A percentile compares a stretch with the other conserved stretches of the same genome.
Conservation (phyloP, 2,329 filamentous ascomycete genomes). For the Plenodomus tracheiphilus region DNA sequence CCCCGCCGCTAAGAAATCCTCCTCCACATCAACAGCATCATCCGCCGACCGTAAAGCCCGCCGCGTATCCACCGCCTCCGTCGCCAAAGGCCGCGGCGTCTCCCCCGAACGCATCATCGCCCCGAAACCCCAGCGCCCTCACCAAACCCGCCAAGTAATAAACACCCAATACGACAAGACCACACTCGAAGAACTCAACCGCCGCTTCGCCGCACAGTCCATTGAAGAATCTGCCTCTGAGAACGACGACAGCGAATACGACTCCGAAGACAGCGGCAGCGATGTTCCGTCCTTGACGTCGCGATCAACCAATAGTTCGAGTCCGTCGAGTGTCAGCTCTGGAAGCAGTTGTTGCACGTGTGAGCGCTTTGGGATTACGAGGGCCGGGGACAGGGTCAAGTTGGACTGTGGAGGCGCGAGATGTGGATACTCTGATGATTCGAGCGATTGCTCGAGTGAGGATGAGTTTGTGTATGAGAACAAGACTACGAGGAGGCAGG, state of each 20-base stretch:
- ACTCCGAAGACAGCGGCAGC: conserved; percentile 62
- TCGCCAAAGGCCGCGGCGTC: conserved; percentile 86
- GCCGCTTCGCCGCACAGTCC: conserved; percentile 72
- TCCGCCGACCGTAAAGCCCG: conserved; percentile 50
- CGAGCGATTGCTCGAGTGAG: conserved; percentile 70
- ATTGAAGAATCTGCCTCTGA: conserved; percentile 46
- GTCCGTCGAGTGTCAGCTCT: conserved; percentile 63
- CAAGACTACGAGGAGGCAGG: conserved; percentile 53
- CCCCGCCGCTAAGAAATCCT: conserved; percentile 53
- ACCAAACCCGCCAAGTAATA: conserved; percentile 85
- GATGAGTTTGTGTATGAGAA: conserved; percentile 61
- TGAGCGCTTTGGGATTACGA: conserved; percentile 95
- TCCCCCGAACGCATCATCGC: conserved; percentile 88
- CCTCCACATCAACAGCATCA: conserved; percentile 54
- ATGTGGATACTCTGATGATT: conserved; percentile 79
- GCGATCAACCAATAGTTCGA: conserved; percentile 71
- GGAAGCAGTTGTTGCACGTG: conserved; percentile 73
- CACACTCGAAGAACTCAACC: conserved; percentile 77
- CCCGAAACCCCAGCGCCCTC: conserved; percentile 85
- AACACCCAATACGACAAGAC: conserved; percentile 77
- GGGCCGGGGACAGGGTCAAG: conserved; percentile 89
- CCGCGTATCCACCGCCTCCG: conserved; percentile 61
- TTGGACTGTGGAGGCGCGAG: conserved; percentile 90
- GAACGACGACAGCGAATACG: conserved; percentile 44
- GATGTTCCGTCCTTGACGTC: conserved; percentile 71